These are phyloP conservation scores for Geosmithia morbida DNA, from an alignment of 2,329 filamentous ascomycete genomes.

Conservation along the genomic window DNA sequence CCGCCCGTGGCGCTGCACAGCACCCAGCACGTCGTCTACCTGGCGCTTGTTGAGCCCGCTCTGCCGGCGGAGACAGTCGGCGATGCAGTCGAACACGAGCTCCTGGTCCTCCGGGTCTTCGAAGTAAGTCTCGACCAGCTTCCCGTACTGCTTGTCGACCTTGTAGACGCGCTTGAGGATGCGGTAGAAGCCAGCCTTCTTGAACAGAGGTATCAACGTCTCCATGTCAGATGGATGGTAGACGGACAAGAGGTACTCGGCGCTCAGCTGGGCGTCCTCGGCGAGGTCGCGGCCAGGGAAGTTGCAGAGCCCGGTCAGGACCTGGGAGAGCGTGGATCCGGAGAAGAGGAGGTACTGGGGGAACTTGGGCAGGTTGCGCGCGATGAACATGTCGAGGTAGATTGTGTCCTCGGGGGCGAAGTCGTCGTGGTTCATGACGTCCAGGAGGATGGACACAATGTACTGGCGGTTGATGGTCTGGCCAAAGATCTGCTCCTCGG, in stretches of 20 bases:
- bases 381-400: slow-evolving; percentile 97
- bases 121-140: slow-evolving; percentile 68
- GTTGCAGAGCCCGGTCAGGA: slow-evolving; percentile 70
- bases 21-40: slow-evolving; percentile 50
- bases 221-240: slow-evolving; percentile 80
- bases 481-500: slow-evolving; percentile 52
- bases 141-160: slow-evolving; percentile 62
- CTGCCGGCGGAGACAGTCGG: slow-evolving; percentile 54
- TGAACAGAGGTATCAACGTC: slow-evolving; percentile 62
- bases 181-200: slow-evolving; percentile 71
- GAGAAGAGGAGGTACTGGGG: slow-evolving; percentile 88
- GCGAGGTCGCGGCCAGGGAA: slow-evolving; percentile 69
- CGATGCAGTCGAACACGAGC: slow-evolving; percentile 65
- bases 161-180: slow-evolving; percentile 85
- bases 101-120: slow-evolving; percentile 68
- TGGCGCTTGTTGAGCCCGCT: slow-evolving; percentile 55
- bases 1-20: slow-evolving; percentile 49
- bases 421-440: slow-evolving; percentile 68
- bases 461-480: slow-evolving; percentile 80
- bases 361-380: slow-evolving; percentile 89
- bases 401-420: slow-evolving; percentile 75
- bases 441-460: slow-evolving; percentile 76
- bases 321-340: slow-evolving; percentile 68
- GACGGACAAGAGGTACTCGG: slow-evolving; percentile 84
- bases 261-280: slow-evolving; percentile 93